phyloP scores from a whole-genome alignment of 345 rosid genomes.

The Eutrema yunnanense region DNA sequence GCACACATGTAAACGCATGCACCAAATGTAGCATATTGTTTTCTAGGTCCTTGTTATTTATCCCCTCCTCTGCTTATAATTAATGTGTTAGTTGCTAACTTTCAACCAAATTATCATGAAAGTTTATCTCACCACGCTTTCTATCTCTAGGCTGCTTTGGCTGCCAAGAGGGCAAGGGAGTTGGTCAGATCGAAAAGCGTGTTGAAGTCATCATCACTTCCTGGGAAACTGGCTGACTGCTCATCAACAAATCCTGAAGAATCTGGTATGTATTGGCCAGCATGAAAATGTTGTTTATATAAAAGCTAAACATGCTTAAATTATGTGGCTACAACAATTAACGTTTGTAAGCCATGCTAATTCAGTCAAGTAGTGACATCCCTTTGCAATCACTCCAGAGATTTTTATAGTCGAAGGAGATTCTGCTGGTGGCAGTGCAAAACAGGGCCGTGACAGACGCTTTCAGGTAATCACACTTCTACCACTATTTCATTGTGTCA shows the following conservation, averaged over 20 bases:
- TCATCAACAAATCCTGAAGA: conserved; percentile 90
- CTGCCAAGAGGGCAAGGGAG: conserved; percentile 98
- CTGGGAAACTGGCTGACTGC: conserved; percentile 98
- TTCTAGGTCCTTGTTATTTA: neutral
- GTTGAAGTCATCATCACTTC: conserved; percentile 88
- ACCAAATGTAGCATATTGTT: neutral
- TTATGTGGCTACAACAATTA: neutral
- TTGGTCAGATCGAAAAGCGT: conserved; percentile 89
- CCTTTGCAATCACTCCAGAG: conserved; percentile 41
- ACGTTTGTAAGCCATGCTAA: neutral
- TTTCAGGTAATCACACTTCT: conserved; percentile 63
- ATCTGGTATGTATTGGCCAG: conserved; percentile 47
- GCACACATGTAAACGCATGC: neutral
- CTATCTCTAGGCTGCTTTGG: conserved; percentile 82
- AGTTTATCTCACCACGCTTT: conserved; percentile 6
- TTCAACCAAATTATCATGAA: neutral
- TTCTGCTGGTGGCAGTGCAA: conserved; percentile 99
- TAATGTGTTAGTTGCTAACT: neutral
- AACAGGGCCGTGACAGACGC: conserved; percentile 97
- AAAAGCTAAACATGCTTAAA: neutral
- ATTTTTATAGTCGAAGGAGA: conserved; percentile 98
- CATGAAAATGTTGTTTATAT: neutral
- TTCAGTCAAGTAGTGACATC: conserved; percentile 13
- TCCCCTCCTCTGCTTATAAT: neutral
- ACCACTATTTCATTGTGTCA: conserved; percentile 1